These are phyloP conservation scores for Athelia sp. DNA, from an alignment of 1,284 basidiomycete genomes.

Conservation along the genomic window DNA sequence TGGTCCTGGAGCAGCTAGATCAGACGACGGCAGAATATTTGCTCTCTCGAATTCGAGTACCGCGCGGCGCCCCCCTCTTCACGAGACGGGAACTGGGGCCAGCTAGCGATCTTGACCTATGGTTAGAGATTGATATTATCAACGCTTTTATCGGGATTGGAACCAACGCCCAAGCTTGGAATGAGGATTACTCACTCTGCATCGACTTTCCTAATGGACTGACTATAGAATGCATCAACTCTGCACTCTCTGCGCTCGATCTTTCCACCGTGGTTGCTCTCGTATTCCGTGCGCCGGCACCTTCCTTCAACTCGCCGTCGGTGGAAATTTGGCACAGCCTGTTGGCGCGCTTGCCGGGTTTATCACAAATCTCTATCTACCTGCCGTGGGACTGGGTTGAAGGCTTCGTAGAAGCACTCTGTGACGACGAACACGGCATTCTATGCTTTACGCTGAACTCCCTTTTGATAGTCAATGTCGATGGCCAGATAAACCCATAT, in stretches of 20 bases:
- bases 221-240: neutral
- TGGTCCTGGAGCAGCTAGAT: neutral
- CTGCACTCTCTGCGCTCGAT: neutral
- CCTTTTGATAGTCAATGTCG: neutral
- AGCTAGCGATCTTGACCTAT: neutral
- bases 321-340: neutral
- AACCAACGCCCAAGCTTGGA: neutral
- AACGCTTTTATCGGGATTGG: neutral
- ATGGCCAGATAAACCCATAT: neutral
- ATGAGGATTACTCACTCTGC: neutral
- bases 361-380: neutral
- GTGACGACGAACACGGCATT: neutral
- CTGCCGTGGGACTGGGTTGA: neutral
- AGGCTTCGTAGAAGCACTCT: neutral
- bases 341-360: neutral
- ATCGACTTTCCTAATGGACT: neutral
- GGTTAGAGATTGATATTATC: neutral
- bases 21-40: neutral
- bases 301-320: neutral
- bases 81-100: neutral
- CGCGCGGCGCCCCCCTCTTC: neutral
- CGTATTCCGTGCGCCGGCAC: neutral
- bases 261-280: neutral
- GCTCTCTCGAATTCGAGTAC: neutral
- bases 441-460: neutral